Conservation (phyloP, 495 filamentous ascomycete species). For the Aspergillus ostianus region DNA sequence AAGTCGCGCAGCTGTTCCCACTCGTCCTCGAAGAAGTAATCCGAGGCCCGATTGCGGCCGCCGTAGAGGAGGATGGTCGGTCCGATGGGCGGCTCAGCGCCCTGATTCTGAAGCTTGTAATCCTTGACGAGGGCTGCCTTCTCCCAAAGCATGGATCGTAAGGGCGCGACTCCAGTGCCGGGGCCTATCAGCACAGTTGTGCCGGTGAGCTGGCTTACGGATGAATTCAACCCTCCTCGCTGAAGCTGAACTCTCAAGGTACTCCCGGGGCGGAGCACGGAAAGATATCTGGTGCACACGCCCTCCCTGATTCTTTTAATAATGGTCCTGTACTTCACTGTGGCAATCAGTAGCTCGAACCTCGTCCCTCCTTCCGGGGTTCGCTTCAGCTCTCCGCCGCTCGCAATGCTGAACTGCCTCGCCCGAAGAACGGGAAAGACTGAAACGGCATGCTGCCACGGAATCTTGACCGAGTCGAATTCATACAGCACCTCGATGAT, state of each 20-base stretch:
- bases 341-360: constrained; percentile 81
- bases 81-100: constrained; percentile 28
- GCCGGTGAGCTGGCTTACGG: constrained; percentile 38
- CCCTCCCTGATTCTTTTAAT: constrained; percentile 83
- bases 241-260: constrained; percentile 58
- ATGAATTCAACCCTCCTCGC: constrained; percentile 54
- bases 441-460: constrained; percentile 65
- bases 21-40: constrained; percentile 79
- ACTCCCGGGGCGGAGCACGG: constrained; percentile 57
- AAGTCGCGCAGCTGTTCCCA: constrained; percentile 52
- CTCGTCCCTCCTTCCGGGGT: constrained; percentile 38
- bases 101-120: constrained; percentile 34
- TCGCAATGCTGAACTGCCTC: constrained; percentile 86
- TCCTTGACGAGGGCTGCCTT: constrained; percentile 43
- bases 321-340: constrained; percentile 87
- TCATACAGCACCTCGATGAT: constrained; percentile 91
- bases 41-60: constrained; percentile 65
- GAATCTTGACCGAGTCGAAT: constrained; percentile 79
- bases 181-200: constrained; percentile 82
- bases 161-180: constrained; percentile 88
- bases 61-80: constrained; percentile 69
- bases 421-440: constrained; percentile 73
- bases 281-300: constrained; percentile 84
- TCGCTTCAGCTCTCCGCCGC: constrained; percentile 57
- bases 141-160: constrained; percentile 77